Base-by-base conservation (phyloP, 2,329 filamentous ascomycete genomes). In the Stagonosporopsis vannaccii region DNA sequence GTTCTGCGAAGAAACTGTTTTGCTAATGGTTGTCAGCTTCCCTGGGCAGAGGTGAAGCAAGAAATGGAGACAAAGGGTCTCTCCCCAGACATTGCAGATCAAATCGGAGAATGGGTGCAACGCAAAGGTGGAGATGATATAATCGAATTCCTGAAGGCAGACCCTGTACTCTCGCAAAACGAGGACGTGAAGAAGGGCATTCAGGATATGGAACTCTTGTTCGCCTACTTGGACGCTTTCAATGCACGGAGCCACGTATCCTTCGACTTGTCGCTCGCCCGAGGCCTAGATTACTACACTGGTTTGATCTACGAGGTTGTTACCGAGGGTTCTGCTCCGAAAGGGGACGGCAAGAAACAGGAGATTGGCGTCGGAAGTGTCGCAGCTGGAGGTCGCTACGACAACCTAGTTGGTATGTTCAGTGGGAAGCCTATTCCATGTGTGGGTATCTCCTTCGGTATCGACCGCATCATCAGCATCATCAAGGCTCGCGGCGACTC, bases 41-140 rank as follows among this genome's bases (percentile, higher is more conserved):
- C 92, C 1, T 97, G 93, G 94, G 85, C 84, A 28, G 92, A 96
- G 62, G 94, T 97, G 49, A 87, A 89, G 75, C 90, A 90, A 76
- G 93, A 97, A 76, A 97, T 97, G 93, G 90, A 94, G 65, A 90
- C 96, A 62, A 97, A 97, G 80, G 92, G 92, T 0, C 82, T 98
- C 1, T 85, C 87, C 37, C 81, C 82, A 22, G 87, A 86, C 13
- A 86, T 94, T 26, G 94, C 94, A 42, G 92, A 97, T 78, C 89
- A 87, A 70, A 96, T 97, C 68, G 92, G 92, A 67, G 86, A 88
- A 70, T 97, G 89, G 75, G 91, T 94, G n/a, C 83, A 89, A 56
- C 83, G 84, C 62, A 95, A 90, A 78, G 91, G 91, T 51, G 84
- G 87, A 46, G 84, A 85, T 56, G 90, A 95, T 57, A 82, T 97